Percentiles rank a stretch among this genome's conserved stretches.
These are phyloP conservation scores for Garcileccinum viscosum DNA, from an alignment of 1,284 basidiomycete species.

Conservation along the genomic window DNA sequence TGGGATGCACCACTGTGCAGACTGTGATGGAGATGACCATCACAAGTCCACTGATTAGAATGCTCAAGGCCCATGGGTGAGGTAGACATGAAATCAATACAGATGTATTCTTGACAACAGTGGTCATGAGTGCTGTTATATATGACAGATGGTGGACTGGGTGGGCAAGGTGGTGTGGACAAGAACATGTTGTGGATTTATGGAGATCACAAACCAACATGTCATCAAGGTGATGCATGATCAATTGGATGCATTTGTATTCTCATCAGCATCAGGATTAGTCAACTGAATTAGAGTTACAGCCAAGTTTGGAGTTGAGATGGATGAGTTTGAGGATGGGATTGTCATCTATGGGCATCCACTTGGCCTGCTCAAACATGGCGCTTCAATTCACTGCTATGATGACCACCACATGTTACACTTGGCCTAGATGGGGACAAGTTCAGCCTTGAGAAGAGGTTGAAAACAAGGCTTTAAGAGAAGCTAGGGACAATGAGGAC, in stretches of 20 bases:
- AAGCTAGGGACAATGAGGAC: no score
- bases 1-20: conserved; percentile 94
- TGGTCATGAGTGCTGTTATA: conserved; percentile 90
- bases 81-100: conserved; percentile 99
- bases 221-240: conserved; percentile 98
- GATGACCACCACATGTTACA: conserved; percentile 99
- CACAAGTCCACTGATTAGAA: conserved; percentile 85
- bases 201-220: conserved; percentile 97
- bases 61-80: conserved; percentile 67
- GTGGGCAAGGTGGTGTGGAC: conserved; percentile 35
- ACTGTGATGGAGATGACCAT: conserved; percentile 92
- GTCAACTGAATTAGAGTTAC: conserved; percentile 12
- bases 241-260: conserved; percentile 70
- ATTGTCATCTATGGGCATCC: conserved; percentile 88
- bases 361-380: conserved; percentile 64
- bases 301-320: conserved; percentile 96
- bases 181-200: conserved; percentile 78
- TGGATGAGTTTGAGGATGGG: conserved; percentile 92
- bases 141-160: conserved; percentile 48
- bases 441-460: no score
- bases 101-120: conserved; percentile 97
- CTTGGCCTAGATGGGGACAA: no score
- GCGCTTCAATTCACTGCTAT: conserved; percentile 90
- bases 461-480: no score
- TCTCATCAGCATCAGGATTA: no score